These are phyloP conservation scores for Plectranthus barbatus DNA, from an alignment of 257 asterid genomes.

Conservation along the genomic window DNA sequence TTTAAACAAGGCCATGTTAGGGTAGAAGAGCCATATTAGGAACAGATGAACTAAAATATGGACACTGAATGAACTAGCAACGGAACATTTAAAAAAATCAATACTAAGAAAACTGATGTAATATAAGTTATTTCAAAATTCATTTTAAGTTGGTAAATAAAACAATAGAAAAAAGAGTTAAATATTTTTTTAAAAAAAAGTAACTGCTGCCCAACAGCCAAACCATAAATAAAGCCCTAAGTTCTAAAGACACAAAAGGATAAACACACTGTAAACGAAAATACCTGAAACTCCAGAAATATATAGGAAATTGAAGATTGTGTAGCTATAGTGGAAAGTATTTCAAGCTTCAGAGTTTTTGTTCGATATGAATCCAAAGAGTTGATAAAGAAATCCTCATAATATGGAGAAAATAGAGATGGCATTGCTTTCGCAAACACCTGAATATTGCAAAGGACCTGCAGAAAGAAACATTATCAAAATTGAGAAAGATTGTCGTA, in stretches of 20 bases:
- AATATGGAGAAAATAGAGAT: slow-evolving; percentile 59
- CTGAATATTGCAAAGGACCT: slow-evolving; percentile 95
- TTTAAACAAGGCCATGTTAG: not conserved
- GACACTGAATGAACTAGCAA: not conserved
- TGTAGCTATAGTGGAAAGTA: slow-evolving; percentile 75
- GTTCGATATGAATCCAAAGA: slow-evolving; percentile 71
- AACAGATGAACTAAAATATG: not conserved
- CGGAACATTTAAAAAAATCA: not conserved
- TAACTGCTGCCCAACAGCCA: not conserved
- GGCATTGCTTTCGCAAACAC: slow-evolving; percentile 87
- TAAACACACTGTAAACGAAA: slow-evolving; percentile 1
- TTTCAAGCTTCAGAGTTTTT: slow-evolving; percentile 86
- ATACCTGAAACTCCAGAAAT: slow-evolving; percentile 93
- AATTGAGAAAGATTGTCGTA: slow-evolving; percentile 1
- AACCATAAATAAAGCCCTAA: not conserved
- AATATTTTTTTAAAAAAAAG: too few species aligned
- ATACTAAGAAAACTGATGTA: not conserved
- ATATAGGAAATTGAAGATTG: slow-evolving; percentile 63
- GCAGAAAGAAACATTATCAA: slow-evolving; percentile 20
- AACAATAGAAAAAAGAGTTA: not conserved
- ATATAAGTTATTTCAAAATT: not conserved
- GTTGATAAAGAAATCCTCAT: slow-evolving; percentile 84
- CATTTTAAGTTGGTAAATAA: not conserved
- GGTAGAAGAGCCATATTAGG: not conserved
- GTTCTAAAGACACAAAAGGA: not conserved